These are phyloP conservation scores for Podospora anserina DNA, from an alignment of 495 filamentous ascomycete species.

Conservation along the genomic window DNA sequence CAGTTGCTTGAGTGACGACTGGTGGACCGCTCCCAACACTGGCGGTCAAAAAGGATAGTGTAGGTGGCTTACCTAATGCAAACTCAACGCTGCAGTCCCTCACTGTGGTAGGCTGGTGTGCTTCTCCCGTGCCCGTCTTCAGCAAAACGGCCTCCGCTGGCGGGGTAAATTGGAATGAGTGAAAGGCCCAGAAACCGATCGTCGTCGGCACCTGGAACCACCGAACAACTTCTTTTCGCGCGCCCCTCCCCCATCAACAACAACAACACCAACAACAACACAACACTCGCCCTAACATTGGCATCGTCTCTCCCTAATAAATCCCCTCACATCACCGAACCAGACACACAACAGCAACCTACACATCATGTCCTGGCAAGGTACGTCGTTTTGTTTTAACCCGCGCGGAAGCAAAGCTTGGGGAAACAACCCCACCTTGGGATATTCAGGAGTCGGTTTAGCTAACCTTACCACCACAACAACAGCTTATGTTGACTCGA, in stretches of 20 bases:
- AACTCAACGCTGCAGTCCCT: not conserved
- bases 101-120: not conserved
- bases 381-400: slow-evolving; percentile 30
- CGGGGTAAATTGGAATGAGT: slow-evolving; percentile 18
- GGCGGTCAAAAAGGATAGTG: not conserved
- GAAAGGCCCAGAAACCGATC: not conserved
- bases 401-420: not conserved
- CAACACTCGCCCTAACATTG: slow-evolving; percentile 4
- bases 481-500: slow-evolving; percentile 50
- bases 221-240: slow-evolving; percentile 18
- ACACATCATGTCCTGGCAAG: slow-evolving; percentile 55
- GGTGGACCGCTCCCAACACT: not conserved
- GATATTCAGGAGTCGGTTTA: slow-evolving; percentile 14
- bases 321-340: slow-evolving; percentile 14
- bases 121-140: not conserved
- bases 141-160: slow-evolving; percentile 7
- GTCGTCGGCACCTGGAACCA: not conserved
- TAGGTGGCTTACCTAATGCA: slow-evolving; percentile 18
- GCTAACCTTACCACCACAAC: slow-evolving; percentile 32
- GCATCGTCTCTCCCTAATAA: slow-evolving; percentile 4
- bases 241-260: slow-evolving; percentile 4
- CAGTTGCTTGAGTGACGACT: slow-evolving; percentile 2
- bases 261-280: slow-evolving; percentile 6
- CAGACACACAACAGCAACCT: slow-evolving; percentile 23
- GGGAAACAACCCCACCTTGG: slow-evolving; percentile 36